Conservation (phyloP, 1,139 yeast species). For the Magnusiomyces clavatus region DNA sequence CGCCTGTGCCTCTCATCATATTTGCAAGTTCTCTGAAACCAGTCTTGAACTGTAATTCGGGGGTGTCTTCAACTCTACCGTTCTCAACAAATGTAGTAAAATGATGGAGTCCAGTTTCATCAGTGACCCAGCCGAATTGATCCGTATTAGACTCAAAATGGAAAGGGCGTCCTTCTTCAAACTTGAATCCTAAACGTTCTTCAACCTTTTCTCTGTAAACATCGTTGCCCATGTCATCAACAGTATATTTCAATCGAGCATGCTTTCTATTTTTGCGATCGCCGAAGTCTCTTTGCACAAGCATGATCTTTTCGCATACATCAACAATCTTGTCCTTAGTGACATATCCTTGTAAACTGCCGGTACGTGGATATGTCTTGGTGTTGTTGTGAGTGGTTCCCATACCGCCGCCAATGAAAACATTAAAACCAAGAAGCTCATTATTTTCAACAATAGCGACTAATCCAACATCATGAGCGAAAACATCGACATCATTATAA, state of each 20-base stretch:
- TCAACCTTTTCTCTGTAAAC: slow-evolving; percentile 75
- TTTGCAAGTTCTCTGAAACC: slow-evolving; percentile 79
- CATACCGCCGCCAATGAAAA: slow-evolving; percentile 98
- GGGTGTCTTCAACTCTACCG: slow-evolving; percentile 93
- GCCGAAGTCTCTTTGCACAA: slow-evolving; percentile 92
- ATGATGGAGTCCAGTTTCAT: slow-evolving; percentile 80
- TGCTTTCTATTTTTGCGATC: slow-evolving; percentile 96
- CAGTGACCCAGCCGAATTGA: slow-evolving; percentile 90
- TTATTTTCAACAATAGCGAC: slow-evolving; percentile 73
- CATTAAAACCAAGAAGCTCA: slow-evolving; percentile 65
- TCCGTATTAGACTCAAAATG: slow-evolving; percentile 83
- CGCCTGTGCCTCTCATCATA: slow-evolving; percentile 49
- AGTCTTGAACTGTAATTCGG: slow-evolving; percentile 81
- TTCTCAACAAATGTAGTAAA: slow-evolving; percentile 93
- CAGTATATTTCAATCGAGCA: slow-evolving; percentile 94
- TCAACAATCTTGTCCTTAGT: slow-evolving; percentile 57
- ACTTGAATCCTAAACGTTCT: slow-evolving; percentile 68
- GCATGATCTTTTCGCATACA: slow-evolving; percentile 87
- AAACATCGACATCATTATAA: slow-evolving; percentile 92
- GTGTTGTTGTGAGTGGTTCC: slow-evolving; percentile 95
- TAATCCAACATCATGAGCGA: slow-evolving; percentile 90
- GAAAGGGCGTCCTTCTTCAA: slow-evolving; percentile 62
- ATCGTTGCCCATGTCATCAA: slow-evolving; percentile 85
- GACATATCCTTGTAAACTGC: slow-evolving; percentile 76
- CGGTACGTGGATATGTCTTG: slow-evolving; percentile 94